phyloP scores from a whole-genome alignment of 345 rosid species.

The Euphorbia tirucalli region DNA sequence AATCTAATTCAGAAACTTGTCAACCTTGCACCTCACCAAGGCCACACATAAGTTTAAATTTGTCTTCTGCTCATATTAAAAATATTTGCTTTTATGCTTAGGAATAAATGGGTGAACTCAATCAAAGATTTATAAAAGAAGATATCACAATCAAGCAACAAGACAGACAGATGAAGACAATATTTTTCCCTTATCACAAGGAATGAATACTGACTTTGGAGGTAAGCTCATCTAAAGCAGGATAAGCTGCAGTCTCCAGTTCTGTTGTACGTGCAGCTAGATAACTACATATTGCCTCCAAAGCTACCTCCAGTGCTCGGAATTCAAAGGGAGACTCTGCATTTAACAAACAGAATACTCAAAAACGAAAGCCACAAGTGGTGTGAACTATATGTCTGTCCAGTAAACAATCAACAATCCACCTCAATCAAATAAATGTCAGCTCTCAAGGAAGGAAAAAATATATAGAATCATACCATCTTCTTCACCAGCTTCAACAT shows the following conservation, averaged over 20 bases:
- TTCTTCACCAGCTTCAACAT: slow-evolving; percentile 75
- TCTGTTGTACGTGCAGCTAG: slow-evolving; percentile 89
- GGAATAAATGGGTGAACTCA: too few relatives aligned
- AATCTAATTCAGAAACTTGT: too few relatives aligned
- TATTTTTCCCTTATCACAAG: neutral
- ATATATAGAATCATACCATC: slow-evolving; percentile 57
- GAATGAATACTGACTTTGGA: slow-evolving; percentile 54
- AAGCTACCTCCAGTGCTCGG: slow-evolving; percentile 84
- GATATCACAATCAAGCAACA: too few relatives aligned
- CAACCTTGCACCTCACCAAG: too few relatives aligned
- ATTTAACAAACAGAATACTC: slow-evolving; percentile 25
- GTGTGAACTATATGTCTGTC: neutral
- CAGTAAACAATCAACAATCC: neutral
- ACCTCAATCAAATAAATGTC: neutral
- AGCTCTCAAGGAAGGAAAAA: neutral
- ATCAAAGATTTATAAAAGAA: too few relatives aligned
- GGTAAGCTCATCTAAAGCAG: slow-evolving; percentile 94
- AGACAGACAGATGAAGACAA: too few relatives aligned
- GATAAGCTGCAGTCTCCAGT: slow-evolving; percentile 87
- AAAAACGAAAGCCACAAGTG: slow-evolving; percentile 4
- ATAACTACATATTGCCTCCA: slow-evolving; percentile 94
- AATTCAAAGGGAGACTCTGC: slow-evolving; percentile 75
- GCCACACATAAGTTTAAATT: too few relatives aligned
- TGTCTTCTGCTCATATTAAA: too few relatives aligned
- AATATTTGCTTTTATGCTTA: too few relatives aligned